phyloP scores from a whole-genome alignment of 148 eudicot species.

The Oxyria digyna region DNA sequence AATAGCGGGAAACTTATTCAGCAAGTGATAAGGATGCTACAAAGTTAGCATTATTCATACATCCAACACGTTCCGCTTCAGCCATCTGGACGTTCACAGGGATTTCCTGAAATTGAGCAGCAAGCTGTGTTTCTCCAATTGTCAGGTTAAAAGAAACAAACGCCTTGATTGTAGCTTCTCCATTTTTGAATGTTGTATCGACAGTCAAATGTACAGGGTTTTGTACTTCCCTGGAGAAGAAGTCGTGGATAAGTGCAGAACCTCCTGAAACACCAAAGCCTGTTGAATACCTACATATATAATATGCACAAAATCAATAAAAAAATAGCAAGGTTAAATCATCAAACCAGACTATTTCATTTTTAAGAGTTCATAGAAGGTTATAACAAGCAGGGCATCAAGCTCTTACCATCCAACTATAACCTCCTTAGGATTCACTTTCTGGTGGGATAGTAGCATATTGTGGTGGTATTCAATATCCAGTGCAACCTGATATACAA shows the following conservation, averaged over 20 bases:
- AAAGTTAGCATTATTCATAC: too few relatives aligned
- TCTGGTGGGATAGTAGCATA: slow-evolving; percentile 76
- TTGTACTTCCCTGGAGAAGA: slow-evolving; percentile 71
- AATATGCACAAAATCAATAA: neutral
- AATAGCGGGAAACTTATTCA: too few relatives aligned
- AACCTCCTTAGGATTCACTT: slow-evolving; percentile 94
- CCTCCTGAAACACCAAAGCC: slow-evolving; percentile 90
- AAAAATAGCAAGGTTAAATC: too few relatives aligned
- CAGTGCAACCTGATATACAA: too few relatives aligned
- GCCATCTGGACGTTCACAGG: slow-evolving; percentile 72
- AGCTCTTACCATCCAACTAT: slow-evolving; percentile 89
- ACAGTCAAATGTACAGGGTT: slow-evolving; percentile 76
- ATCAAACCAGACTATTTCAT: too few relatives aligned
- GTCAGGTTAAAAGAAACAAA: slow-evolving; percentile 66
- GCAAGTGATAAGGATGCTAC: too few relatives aligned
- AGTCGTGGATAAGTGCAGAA: slow-evolving; percentile 82
- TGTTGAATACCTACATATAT: slow-evolving; percentile 74
- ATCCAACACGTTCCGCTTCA: slow-evolving; percentile 94
- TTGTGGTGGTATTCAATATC: too few relatives aligned
- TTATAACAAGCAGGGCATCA: neutral
- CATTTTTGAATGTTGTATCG: slow-evolving; percentile 65
- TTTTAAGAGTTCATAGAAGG: neutral
- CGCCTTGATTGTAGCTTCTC: slow-evolving; percentile 68
- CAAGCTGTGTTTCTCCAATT: slow-evolving; percentile 84
- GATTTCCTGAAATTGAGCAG: slow-evolving; percentile 92